Percentiles rank a stretch among this genome's conserved stretches.
These are phyloP conservation scores for Paramecium biaurelia DNA, from an alignment of 73 alveolate species.

Conservation along the genomic window DNA sequence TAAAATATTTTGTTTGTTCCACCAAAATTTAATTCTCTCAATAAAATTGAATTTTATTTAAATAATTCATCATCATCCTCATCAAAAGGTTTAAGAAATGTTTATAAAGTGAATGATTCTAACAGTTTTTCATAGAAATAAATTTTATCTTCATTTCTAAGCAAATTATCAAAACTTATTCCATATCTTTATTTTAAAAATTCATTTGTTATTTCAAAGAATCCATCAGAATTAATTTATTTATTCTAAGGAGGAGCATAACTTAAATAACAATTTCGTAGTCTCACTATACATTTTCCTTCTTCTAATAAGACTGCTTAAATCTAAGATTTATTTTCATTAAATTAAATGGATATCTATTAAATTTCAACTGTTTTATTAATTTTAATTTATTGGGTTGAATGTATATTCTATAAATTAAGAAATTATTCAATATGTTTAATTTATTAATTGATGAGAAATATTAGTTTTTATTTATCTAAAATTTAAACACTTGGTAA, in stretches of 20 bases:
- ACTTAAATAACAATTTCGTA: not conserved
- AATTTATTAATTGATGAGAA: not conserved
- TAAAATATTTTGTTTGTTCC: not conserved
- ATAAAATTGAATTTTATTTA: not conserved
- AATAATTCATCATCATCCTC: constrained; percentile 30
- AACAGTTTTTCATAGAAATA: not conserved
- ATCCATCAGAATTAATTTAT: constrained; percentile 23
- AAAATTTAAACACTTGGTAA: not conserved
- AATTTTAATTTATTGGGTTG: not conserved
- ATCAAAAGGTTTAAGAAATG: not conserved
- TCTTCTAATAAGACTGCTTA: not conserved
- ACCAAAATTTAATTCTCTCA: not conserved
- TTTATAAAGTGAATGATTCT: not conserved
- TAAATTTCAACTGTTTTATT: not conserved
- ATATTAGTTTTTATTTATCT: not conserved
- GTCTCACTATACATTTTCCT: not conserved
- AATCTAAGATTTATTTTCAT: not conserved
- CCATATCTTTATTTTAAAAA: not conserved
- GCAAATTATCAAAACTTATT: not conserved
- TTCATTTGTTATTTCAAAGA: not conserved
- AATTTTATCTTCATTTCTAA: not conserved
- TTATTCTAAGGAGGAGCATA: constrained; percentile 28
- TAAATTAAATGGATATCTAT: not conserved
- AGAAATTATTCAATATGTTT: not conserved
- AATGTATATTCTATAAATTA: not conserved